Percentiles rank a stretch among this genome's conserved stretches.
Conservation (phyloP, 306 rosid genomes). For the Boehmeria nivea region DNA sequence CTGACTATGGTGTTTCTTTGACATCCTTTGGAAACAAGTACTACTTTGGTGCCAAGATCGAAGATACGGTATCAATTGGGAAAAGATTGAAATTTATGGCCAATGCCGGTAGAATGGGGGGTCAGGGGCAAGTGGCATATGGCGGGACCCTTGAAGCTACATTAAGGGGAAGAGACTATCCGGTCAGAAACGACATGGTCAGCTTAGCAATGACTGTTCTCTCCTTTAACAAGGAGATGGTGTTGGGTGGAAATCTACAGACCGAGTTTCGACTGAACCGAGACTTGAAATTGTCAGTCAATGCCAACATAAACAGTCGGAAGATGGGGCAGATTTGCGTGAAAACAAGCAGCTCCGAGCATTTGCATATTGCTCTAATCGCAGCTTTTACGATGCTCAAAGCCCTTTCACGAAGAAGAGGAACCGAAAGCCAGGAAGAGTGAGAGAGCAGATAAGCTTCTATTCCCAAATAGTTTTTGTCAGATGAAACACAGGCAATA, state of each 20-base stretch:
- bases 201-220: slow-evolving; percentile 63
- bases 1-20: slow-evolving; percentile 74
- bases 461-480: slow-evolving; percentile 15
- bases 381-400: slow-evolving; percentile 62
- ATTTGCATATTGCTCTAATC: slow-evolving; percentile 67
- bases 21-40: slow-evolving; percentile 64
- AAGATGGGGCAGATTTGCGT: slow-evolving; percentile 81
- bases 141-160: slow-evolving; percentile 81
- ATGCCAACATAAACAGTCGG: slow-evolving; percentile 78
- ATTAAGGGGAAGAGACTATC: slow-evolving; percentile 75
- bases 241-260: slow-evolving; percentile 68
- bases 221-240: slow-evolving; percentile 69
- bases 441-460: slow-evolving; percentile 25
- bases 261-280: slow-evolving; percentile 69
- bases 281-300: slow-evolving; percentile 49
- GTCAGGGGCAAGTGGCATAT: slow-evolving; percentile 64
- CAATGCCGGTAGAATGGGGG: slow-evolving; percentile 65
- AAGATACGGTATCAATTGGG: slow-evolving; percentile 72
- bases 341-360: slow-evolving; percentile 71
- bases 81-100: slow-evolving; percentile 66
- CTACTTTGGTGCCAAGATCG: slow-evolving; percentile 77
- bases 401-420: slow-evolving; percentile 42
- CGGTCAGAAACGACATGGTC: slow-evolving; percentile 61
- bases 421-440: slow-evolving; percentile 24
- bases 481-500: neutral